These are phyloP conservation scores for Thozetella sp. DNA, from an alignment of 495 filamentous ascomycete genomes.

Conservation along the genomic window DNA sequence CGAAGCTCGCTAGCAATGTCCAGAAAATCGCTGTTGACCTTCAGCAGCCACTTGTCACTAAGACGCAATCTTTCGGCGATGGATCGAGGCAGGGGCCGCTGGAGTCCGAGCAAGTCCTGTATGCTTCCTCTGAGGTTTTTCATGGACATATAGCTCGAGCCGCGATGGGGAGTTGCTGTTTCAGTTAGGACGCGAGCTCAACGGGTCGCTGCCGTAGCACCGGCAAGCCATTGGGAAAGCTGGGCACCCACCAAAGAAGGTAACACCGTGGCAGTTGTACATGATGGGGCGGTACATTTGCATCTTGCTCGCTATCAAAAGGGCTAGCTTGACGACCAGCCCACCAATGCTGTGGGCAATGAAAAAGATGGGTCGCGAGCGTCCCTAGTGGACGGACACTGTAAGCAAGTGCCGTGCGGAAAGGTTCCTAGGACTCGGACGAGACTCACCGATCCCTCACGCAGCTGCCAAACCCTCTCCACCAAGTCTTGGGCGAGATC, in stretches of 20 bases:
- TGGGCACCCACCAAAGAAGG: constrained; percentile 51
- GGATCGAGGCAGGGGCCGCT: constrained; percentile 49
- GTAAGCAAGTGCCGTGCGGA: constrained; percentile 3
- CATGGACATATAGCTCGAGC: constrained; percentile 66
- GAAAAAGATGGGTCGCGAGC: constrained; percentile 58
- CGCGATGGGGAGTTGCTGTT: constrained; percentile 61
- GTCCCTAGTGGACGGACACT: constrained; percentile 8
- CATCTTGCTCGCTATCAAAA: constrained; percentile 49
- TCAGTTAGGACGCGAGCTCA: constrained; percentile 10
- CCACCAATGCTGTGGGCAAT: constrained; percentile 69
- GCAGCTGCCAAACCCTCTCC: constrained; percentile 42
- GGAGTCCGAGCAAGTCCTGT: constrained; percentile 53
- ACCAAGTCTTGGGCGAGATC: constrained; percentile 51
- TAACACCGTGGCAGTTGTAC: constrained; percentile 61
- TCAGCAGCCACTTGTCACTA: constrained; percentile 45
- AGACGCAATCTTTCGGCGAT: constrained; percentile 52
- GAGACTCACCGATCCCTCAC: constrained; percentile 26
- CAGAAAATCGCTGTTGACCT: constrained; percentile 58
- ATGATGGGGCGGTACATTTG: constrained; percentile 39
- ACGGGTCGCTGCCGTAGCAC: too few relatives aligned
- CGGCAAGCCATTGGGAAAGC: not conserved
- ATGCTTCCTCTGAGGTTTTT: constrained; percentile 57
- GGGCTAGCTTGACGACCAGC: constrained; percentile 58
- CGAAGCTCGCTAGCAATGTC: constrained; percentile 62
- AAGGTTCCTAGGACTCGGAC: not conserved